These are phyloP conservation scores for Boletus tomentosulus DNA, from an alignment of 768 basidiomycete genomes.

Conservation along the genomic window DNA sequence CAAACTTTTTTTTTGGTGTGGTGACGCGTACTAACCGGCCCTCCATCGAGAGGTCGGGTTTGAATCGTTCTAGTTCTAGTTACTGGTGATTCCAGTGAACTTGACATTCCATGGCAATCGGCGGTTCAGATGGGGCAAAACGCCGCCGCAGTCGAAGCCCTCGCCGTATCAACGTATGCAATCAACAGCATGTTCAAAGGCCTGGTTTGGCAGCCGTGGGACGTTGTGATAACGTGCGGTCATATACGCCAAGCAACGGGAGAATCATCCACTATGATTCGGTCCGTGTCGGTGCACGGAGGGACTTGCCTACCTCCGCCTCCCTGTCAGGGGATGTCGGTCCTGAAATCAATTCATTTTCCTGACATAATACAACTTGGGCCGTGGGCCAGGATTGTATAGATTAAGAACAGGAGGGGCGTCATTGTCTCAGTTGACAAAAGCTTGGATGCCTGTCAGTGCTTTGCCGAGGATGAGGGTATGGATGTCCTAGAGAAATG, in stretches of 20 bases:
- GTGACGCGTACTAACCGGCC: background rate
- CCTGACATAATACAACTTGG: background rate
- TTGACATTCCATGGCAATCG: background rate
- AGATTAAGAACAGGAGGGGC: background rate
- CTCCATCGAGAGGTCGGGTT: background rate
- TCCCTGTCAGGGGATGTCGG: background rate
- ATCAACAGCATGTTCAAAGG: background rate
- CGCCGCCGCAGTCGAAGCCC: background rate
- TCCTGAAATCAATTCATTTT: background rate
- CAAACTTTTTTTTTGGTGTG: background rate
- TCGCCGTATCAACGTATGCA: background rate
- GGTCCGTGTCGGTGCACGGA: background rate
- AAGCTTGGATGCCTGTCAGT: constrained; percentile 86
- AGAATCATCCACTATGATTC: background rate
- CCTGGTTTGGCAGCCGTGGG: background rate
- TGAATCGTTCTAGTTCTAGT: background rate
- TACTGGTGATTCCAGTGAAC: background rate
- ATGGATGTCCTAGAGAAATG: constrained; percentile 66
- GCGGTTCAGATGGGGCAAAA: background rate
- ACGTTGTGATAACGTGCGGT: background rate
- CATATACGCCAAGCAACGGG: background rate
- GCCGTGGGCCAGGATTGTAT: background rate
- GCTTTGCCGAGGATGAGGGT: constrained; percentile 92
- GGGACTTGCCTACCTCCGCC: background rate
- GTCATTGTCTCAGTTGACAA: constrained; percentile 46